Base-by-base conservation (phyloP, 257 asterid species). In the Fraxinus quadrangulata region DNA sequence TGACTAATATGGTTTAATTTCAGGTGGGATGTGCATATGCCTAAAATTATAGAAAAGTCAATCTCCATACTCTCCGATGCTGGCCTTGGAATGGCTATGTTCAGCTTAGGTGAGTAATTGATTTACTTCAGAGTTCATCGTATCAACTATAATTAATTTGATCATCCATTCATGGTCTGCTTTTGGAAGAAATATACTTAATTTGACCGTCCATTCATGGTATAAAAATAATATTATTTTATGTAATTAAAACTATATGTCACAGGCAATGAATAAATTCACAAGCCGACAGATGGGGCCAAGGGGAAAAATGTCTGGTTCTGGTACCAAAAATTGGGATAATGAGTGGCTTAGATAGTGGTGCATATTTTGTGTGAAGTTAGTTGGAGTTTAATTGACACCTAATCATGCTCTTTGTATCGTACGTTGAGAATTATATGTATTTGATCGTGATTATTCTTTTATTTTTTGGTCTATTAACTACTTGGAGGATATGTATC, bases 31-130 rank as follows among this genome's bases (percentile, higher is more conserved):
- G 84, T 81, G 65, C 71, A 77, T n/a, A 81, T 81, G 84, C 84
- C 84, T 3, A 81, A 71, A 76, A 81, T 81, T 3, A 14, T 81
- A 28, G 40, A 66, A 63, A 2, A 72, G 70, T 81, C 84, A 33
- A 81, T 81, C 71, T 81, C 84, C 16, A 81, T 81, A 34, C 84
- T 81, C 31, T 81, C 84, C 36, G 84, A 81, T 34, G 84, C 84
- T 76, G 84, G 84, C 34, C 84, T 81, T 26, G 84, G 84, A 71
- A 81, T 81, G 84, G 84, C 84, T 54, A 81, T 81, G 84, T 81
- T 81, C 72, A 81, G 84, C 67, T 72, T 81, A 63, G 84, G 84
- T 81, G 49, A 24, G 75, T 61, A 40, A n/a, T 71, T 66, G n/a
- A 45, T 45, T 3, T 5, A 36, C 6, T 36, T 36, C 14, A 17